These are phyloP conservation scores for Septoria petroselini DNA, from an alignment of 2,329 filamentous ascomycete genomes.

Conservation along the genomic window DNA sequence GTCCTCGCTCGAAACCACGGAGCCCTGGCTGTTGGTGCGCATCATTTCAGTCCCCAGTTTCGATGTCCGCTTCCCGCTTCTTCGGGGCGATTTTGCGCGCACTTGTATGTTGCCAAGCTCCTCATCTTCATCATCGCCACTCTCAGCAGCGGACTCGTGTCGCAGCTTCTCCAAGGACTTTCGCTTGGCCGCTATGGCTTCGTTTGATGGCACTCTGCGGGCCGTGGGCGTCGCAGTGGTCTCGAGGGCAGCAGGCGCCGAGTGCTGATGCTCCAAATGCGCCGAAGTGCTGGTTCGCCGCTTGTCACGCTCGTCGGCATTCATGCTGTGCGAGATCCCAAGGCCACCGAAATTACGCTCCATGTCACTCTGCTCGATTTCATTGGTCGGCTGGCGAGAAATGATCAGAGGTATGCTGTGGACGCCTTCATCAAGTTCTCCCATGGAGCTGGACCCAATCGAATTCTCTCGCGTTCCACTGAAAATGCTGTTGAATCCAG, in stretches of 20 bases:
- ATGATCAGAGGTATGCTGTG: constrained; percentile 77
- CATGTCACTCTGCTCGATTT: constrained; percentile 61
- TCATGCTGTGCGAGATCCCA: constrained; percentile 56
- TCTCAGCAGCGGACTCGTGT: constrained; percentile 68
- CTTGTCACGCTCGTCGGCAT: constrained; percentile 23
- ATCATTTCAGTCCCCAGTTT: constrained; percentile 97
- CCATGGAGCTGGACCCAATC: constrained; percentile 81
- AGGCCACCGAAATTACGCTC: constrained; percentile 59
- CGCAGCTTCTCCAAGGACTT: constrained; percentile 71
- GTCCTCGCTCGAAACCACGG: constrained; percentile 55
- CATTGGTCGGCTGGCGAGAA: constrained; percentile 61
- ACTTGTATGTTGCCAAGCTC: constrained; percentile 66
- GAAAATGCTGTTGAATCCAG: constrained; percentile 58
- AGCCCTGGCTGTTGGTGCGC: constrained; percentile 91
- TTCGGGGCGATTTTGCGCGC: constrained; percentile 58
- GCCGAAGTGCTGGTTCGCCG: constrained; percentile 41
- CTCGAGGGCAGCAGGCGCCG: constrained; percentile 55
- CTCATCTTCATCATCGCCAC: constrained; percentile 75
- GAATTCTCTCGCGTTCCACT: constrained; percentile 67
- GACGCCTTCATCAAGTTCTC: constrained; percentile 75
- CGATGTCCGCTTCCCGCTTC: constrained; percentile 54
- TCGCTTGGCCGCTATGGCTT: constrained; percentile 70
- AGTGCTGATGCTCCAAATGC: constrained; percentile 61
- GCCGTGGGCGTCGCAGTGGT: constrained; percentile 36
- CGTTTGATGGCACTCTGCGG: constrained; percentile 65